These are phyloP conservation scores for Pseudevernia furfuracea DNA, from an alignment of 495 filamentous ascomycete genomes.

Conservation along the genomic window DNA sequence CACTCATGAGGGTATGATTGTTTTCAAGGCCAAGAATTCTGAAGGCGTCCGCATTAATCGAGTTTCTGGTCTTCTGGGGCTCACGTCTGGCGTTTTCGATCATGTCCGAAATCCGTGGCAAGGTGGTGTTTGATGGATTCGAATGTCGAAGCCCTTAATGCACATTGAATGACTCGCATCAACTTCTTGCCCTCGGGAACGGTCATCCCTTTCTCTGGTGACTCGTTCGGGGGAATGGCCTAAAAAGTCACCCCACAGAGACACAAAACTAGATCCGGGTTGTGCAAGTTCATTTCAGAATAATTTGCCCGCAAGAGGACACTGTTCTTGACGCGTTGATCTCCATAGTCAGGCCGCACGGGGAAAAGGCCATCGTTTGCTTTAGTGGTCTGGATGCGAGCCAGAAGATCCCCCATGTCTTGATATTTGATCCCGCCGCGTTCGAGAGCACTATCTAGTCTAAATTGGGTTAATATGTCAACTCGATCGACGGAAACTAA, in stretches of 20 bases:
- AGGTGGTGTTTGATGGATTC: not conserved
- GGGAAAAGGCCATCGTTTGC: not conserved
- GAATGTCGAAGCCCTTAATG: not conserved
- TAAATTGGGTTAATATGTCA: not conserved
- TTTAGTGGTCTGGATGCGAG: not conserved
- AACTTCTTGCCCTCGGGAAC: not conserved
- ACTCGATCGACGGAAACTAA: not conserved
- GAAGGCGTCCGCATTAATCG: not conserved
- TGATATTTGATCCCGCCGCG: not conserved
- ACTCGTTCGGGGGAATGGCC: not conserved
- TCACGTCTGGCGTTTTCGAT: not conserved
- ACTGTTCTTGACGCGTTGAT: not conserved
- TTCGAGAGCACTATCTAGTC: not conserved
- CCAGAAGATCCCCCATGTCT: not conserved
- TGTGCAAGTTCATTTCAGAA: not conserved
- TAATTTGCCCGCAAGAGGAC: not conserved
- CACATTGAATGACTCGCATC: not conserved
- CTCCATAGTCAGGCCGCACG: not conserved
- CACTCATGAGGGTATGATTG: not conserved
- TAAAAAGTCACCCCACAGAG: not conserved
- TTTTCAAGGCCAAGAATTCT: not conserved
- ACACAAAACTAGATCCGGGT: not conserved
- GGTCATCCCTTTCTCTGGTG: not conserved
- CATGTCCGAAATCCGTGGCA: not conserved
- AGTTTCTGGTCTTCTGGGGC: not conserved